Conservation (phyloP, 495 filamentous ascomycete species). For the Neurospora sp. region DNA sequence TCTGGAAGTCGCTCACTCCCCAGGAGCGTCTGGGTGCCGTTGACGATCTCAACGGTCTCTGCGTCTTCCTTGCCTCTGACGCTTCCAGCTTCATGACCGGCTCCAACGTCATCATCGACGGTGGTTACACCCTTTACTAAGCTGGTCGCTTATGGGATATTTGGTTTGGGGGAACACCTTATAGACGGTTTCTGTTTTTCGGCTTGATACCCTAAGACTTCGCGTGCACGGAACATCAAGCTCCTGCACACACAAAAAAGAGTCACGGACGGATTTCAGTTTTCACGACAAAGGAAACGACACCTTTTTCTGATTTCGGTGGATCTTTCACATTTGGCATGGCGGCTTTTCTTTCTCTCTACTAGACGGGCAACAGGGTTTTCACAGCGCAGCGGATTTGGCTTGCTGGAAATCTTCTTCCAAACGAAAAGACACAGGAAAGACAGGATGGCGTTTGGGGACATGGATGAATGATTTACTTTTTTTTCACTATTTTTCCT, state of each 20-base stretch:
- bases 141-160: background rate
- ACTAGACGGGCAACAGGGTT: background rate
- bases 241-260: background rate
- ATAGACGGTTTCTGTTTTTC: background rate
- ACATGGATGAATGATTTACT: background rate
- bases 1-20: slow-evolving; percentile 69
- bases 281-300: background rate
- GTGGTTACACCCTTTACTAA: slow-evolving; percentile 43
- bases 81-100: slow-evolving; percentile 72
- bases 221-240: background rate
- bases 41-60: slow-evolving; percentile 69
- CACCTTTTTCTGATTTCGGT: background rate
- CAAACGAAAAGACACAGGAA: background rate
- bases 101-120: slow-evolving; percentile 64
- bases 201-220: background rate
- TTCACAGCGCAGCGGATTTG: background rate
- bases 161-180: background rate
- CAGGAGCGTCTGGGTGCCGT: slow-evolving; percentile 60
- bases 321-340: background rate
- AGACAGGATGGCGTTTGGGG: background rate
- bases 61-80: slow-evolving; percentile 68
- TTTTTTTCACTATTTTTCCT: background rate
- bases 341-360: background rate
- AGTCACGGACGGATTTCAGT: background rate
- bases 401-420: background rate